Percentiles rank a stretch among this genome's conserved stretches.
Conservation (phyloP, 2,329 filamentous ascomycete genomes). For the Ceratocystis harringtonii region DNA sequence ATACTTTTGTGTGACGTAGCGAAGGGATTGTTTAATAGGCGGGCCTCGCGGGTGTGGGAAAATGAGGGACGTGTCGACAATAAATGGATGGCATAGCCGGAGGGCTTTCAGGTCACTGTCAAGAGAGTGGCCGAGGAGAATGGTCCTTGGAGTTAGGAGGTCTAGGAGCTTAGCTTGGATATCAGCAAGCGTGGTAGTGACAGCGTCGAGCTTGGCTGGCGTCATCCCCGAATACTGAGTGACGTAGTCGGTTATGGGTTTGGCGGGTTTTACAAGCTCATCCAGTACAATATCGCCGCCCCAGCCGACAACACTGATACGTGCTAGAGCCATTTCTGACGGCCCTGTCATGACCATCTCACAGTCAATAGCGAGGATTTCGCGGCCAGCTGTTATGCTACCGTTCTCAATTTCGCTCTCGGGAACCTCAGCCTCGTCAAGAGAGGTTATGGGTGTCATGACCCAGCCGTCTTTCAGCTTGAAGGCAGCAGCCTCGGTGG, state of each 20-base stretch:
- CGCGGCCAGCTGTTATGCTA: constrained; percentile 67
- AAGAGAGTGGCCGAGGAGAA: constrained; percentile 67
- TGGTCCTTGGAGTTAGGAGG: constrained; percentile 55
- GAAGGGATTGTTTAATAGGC: constrained; percentile 78
- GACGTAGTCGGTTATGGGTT: constrained; percentile 83
- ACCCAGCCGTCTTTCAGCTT: constrained; percentile 55
- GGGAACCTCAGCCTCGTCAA: constrained; percentile 53
- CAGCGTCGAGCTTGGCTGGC: constrained; percentile 60
- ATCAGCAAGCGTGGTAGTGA: constrained; percentile 71
- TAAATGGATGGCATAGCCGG: constrained; percentile 76
- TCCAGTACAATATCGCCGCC: constrained; percentile 69
- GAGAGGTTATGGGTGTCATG: constrained; percentile 51
- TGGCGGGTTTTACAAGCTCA: constrained; percentile 78
- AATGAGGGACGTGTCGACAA: constrained; percentile 80
- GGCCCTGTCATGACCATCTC: constrained; percentile 91
- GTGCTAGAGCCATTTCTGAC: constrained; percentile 66
- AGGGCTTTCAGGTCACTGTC: constrained; percentile 75
- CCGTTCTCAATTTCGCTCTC: constrained; percentile 61
- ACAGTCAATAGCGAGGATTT: constrained; percentile 74
- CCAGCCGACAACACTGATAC: constrained; percentile 80
- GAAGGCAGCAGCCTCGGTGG: constrained; percentile 35
- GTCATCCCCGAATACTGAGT: constrained; percentile 91
- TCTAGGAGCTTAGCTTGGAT: constrained; percentile 64
- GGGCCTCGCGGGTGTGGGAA: constrained; percentile 84
- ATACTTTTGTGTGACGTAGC: constrained; percentile 77